Percentiles rank a stretch among this genome's conserved stretches.
Evolutionary conservation across 768 basidiomycete genomes (phyloP).

Genomic region (Agrocybe praecox): DNA sequence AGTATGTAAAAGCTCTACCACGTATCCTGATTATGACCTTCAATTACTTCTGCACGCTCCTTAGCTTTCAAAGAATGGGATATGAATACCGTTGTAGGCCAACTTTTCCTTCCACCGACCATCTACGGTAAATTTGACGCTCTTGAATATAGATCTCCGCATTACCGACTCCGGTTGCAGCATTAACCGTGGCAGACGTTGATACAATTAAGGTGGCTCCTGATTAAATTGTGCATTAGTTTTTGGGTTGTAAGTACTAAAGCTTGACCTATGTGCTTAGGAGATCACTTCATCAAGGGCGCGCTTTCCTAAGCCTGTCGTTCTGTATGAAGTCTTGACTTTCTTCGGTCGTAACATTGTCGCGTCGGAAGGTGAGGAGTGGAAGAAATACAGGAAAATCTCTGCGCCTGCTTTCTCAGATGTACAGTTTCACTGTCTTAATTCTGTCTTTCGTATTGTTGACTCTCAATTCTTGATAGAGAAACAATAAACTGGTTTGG

Average conservation of each 20-base stretch:
- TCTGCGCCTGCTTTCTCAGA: slow-evolving; percentile 65
- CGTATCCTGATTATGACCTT: neutral
- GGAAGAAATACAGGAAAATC: slow-evolving; percentile 65
- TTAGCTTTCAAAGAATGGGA: slow-evolving; percentile 6
- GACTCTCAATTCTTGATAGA: slow-evolving; percentile 21
- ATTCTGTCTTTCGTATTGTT: neutral
- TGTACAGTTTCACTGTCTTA: slow-evolving; percentile 33
- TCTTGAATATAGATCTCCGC: neutral
- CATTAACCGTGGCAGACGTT: slow-evolving; percentile 1
- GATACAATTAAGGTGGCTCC: neutral
- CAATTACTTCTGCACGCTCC: neutral
- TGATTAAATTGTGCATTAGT: neutral
- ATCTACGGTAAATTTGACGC: no score
- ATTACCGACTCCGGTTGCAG: neutral
- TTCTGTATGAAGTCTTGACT: slow-evolving; percentile 24
- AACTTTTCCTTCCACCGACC: no score
- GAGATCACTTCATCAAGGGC: slow-evolving; percentile 15
- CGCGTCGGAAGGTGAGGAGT: slow-evolving; percentile 59
- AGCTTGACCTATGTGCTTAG: neutral
- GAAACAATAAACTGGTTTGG: slow-evolving; percentile 49
- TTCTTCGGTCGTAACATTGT: slow-evolving; percentile 65
- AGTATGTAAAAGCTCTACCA: neutral
- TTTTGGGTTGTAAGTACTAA: no score
- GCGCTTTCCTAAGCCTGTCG: slow-evolving; percentile 16
- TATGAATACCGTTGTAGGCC: neutral